A percentile compares a stretch with the other conserved stretches of the same genome.
These are phyloP conservation scores for Gorgonomyces haynaldii DNA, from an alignment of 192 early-diverging fungal genomes.

Conservation along the genomic window DNA sequence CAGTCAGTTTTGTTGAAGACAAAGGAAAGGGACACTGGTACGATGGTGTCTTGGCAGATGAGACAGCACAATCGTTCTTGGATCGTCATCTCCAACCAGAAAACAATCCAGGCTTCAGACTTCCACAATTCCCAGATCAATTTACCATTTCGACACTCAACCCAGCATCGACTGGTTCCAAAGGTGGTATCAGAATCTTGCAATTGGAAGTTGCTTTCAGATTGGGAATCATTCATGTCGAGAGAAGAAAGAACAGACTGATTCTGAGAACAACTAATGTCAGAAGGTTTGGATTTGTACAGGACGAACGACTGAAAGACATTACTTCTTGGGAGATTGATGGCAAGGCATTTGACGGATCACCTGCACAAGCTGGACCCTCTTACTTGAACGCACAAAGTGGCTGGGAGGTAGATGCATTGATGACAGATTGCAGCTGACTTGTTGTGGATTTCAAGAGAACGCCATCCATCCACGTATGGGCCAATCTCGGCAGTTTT, in stretches of 20 bases:
- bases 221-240: slow-evolving; percentile 18
- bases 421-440: slow-evolving; percentile 14
- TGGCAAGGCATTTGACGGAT: slow-evolving; percentile 23
- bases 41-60: slow-evolving; percentile 40
- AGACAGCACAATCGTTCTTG: slow-evolving; percentile 37
- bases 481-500: slow-evolving; percentile 43
- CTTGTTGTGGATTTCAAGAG: slow-evolving; percentile 30
- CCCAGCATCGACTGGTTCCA: slow-evolving; percentile 53
- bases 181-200: slow-evolving; percentile 53
- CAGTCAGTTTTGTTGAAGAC: slow-evolving; percentile 44
- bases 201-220: slow-evolving; percentile 53
- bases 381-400: slow-evolving; percentile 27
- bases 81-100: slow-evolving; percentile 18
- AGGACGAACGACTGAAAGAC: slow-evolving; percentile 19
- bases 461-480: slow-evolving; percentile 51
- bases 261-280: slow-evolving; percentile 52
- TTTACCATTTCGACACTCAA: slow-evolving; percentile 55
- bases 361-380: slow-evolving; percentile 25
- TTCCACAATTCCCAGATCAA: slow-evolving; percentile 33
- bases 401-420: slow-evolving; percentile 17
- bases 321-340: slow-evolving; percentile 32
- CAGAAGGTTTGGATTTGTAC: slow-evolving; percentile 40
- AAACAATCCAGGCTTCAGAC: slow-evolving; percentile 13
- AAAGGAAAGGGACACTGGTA: slow-evolving; percentile 59
- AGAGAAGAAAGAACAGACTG: slow-evolving; percentile 21